A percentile compares a stretch with the other conserved stretches of the same genome.
These are phyloP conservation scores for Skeletonema costatum DNA, from an alignment of 108 stramenopile species.

Conservation along the genomic window DNA sequence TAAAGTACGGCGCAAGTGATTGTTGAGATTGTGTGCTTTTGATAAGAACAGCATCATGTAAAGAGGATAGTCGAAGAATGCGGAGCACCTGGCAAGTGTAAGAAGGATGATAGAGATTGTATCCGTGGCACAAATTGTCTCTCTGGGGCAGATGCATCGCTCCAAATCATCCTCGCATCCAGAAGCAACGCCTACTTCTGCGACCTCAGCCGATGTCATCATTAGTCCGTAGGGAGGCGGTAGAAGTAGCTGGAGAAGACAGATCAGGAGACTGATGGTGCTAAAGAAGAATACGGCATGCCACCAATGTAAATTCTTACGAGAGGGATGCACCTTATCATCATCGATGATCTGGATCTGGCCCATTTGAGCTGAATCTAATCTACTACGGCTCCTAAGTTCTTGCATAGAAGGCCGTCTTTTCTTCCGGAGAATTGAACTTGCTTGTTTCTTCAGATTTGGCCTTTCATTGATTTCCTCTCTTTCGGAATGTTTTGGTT, in stretches of 20 bases:
- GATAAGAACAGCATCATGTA: slow-evolving; percentile 29
- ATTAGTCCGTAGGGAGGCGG: slow-evolving; percentile 16
- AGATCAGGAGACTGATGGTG: slow-evolving; percentile 6
- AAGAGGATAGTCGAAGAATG: slow-evolving; percentile 33
- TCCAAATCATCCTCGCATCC: slow-evolving; percentile 12
- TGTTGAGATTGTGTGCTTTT: slow-evolving; percentile 29
- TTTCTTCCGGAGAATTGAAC: no score
- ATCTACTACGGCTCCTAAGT: no score
- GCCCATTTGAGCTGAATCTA: no score
- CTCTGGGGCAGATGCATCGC: slow-evolving; percentile 28
- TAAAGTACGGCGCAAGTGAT: slow-evolving; percentile 15
- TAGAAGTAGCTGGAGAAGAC: slow-evolving; percentile 13
- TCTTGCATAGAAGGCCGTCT: no score
- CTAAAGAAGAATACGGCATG: slow-evolving; percentile 15
- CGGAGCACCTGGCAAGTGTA: slow-evolving; percentile 14
- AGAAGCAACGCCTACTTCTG: not conserved
- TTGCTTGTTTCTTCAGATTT: no score
- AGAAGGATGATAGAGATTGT: slow-evolving; percentile 19
- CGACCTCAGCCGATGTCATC: slow-evolving; percentile 16
- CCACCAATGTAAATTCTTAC: no score
- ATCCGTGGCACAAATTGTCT: slow-evolving; percentile 24
- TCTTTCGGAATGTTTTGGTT: no score
- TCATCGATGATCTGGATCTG: no score
- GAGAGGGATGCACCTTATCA: no score
- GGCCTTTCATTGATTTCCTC: no score